A percentile compares a stretch with the other conserved stretches of the same genome.
Evolutionary conservation across 2,329 filamentous ascomycete species (phyloP).

Genomic region (Diaporthe sp.): DNA sequence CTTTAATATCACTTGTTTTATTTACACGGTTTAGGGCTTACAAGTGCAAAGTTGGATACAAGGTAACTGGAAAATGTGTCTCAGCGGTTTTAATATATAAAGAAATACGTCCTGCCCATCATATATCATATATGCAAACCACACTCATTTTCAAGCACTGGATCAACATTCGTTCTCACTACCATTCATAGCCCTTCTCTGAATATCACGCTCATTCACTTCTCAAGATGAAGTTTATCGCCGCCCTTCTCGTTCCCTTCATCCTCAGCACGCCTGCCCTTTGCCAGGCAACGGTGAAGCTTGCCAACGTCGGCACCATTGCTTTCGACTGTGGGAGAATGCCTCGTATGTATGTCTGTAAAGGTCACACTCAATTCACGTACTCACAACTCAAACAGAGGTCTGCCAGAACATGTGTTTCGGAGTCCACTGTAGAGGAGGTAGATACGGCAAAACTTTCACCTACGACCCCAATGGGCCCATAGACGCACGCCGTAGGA

Average conservation of each 20-base stretch:
- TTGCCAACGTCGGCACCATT: slow-evolving; percentile 10
- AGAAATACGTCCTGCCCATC: background rate
- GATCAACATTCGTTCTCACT: background rate
- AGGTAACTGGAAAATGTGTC: background rate
- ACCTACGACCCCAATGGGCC: background rate
- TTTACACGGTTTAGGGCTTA: background rate
- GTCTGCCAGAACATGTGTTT: slow-evolving; percentile 11
- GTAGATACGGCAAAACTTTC: background rate
- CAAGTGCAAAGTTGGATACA: no score
- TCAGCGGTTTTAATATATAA: background rate
- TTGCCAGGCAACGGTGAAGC: slow-evolving; percentile 1
- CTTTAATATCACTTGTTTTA: background rate
- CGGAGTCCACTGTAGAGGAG: slow-evolving; percentile 6
- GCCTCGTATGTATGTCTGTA: background rate
- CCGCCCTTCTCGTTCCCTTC: background rate
- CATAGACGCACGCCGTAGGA: background rate
- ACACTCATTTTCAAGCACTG: slow-evolving; percentile 5
- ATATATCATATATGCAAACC: background rate
- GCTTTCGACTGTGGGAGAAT: background rate
- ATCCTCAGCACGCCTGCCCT: background rate
- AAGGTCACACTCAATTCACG: background rate
- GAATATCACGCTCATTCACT: background rate
- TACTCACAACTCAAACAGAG: slow-evolving; percentile 5
- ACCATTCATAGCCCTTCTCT: background rate
- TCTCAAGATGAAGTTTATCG: slow-evolving; percentile 4